A percentile compares a stretch with the other conserved stretches of the same genome.
These are phyloP conservation scores for Termitomyces bulborhizus DNA, from an alignment of 768 basidiomycete genomes.

Conservation along the genomic window DNA sequence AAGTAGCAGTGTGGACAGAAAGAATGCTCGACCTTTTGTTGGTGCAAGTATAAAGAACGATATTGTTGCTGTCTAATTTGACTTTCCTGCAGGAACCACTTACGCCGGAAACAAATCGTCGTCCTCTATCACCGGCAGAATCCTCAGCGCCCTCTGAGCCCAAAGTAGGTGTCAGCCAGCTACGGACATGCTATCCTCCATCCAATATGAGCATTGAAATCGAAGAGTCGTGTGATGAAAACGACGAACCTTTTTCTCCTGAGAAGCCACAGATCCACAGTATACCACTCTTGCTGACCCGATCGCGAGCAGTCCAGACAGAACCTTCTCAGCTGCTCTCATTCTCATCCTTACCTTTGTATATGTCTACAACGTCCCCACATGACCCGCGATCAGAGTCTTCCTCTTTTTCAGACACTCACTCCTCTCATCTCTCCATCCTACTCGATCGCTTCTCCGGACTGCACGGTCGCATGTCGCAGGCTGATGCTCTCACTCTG, in stretches of 20 bases:
- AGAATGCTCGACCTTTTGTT: slow-evolving; percentile 17
- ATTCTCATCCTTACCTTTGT: slow-evolving; percentile 28
- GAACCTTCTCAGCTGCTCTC: slow-evolving; percentile 33
- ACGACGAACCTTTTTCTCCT: slow-evolving; percentile 19
- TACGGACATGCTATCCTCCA: slow-evolving; percentile 22
- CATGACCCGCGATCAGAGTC: slow-evolving; percentile 68
- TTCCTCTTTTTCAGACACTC: slow-evolving; percentile 55
- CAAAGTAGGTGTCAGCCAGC: slow-evolving; percentile 18
- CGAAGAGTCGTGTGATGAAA: slow-evolving; percentile 30
- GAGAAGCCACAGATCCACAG: slow-evolving; percentile 34
- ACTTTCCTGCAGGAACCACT: slow-evolving; percentile 27
- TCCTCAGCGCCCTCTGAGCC: slow-evolving; percentile 25
- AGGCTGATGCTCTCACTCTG: slow-evolving; percentile 82
- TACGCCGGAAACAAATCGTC: slow-evolving; percentile 39
- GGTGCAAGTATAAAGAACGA: slow-evolving; percentile 1
- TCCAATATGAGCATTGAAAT: slow-evolving; percentile 38
- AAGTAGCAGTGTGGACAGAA: slow-evolving; percentile 23
- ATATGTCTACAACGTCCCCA: slow-evolving; percentile 36
- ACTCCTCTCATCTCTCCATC: slow-evolving; percentile 48
- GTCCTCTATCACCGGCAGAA: slow-evolving; percentile 35
- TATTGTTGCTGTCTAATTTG: not conserved
- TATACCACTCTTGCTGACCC: slow-evolving; percentile 48
- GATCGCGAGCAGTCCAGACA: slow-evolving; percentile 66
- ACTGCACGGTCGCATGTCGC: slow-evolving; percentile 49
- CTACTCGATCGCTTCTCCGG: slow-evolving; percentile 59